Evolutionary conservation across 768 basidiomycete species (phyloP), one percentile per base, ranked within the genome.

Genomic region (Phanerodontia chrysosporium): DNA sequence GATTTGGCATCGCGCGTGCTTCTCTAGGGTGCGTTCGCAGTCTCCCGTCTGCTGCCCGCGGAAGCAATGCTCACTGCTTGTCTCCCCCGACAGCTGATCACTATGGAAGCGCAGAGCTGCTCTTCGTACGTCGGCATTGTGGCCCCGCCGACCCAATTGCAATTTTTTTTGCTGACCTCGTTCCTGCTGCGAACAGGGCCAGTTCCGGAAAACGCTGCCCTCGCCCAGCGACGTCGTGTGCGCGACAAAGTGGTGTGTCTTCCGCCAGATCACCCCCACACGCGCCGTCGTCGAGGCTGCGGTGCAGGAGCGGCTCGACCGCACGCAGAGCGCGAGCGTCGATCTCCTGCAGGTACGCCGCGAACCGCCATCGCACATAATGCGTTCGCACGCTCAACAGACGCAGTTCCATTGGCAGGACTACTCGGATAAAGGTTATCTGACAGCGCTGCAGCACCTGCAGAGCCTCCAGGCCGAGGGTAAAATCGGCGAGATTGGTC

Each of bases 211-310:
- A 75, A 78, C 13, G 70, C 83, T 18, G 69, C 75, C 28, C 62
- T 72, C 29, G 66, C 77, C 28, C 67, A 74, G 36, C 65, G 71
- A 55, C 2, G 78, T 89, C 10, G 61, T 92, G 25, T 87, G 89
- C 45, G 89, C 87, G 1, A 94, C 92, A 2, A 94, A 94, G 68
- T 94, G 89, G 90, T 92, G 90, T 69, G 82, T 90, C 14, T 92
- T 92, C 75, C 77, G 80, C 58, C 73, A 74, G 28, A 74, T 76
- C 16, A 71, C 71, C 14, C 75, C 82, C 1, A 79, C 87, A 2
- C 82, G 81, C 7, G 70, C 76, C 29, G 71, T 79, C 54, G 88
- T 91, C 51, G 77, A 84, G 64, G 79, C 78, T 9, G 86, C 82
- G 10, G 78, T 92, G 14, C 77, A 79, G 60, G 89, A 92, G 65